These are phyloP conservation scores for Eucalyptus cladocalyx DNA, from an alignment of 345 rosid genomes.

Conservation along the genomic window DNA sequence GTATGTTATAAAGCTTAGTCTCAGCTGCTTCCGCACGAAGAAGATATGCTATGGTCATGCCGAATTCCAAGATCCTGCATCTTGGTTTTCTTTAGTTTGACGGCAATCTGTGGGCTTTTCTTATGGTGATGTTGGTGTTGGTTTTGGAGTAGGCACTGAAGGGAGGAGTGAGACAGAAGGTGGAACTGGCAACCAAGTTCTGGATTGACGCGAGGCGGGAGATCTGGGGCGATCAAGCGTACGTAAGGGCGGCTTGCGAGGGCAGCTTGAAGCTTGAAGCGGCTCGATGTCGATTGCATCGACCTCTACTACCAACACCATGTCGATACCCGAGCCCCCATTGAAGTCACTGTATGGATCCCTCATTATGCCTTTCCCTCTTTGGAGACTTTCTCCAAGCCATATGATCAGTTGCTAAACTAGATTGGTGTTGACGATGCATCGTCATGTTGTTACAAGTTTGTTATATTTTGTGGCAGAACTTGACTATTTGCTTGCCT, in stretches of 20 bases:
- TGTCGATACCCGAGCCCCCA: constrained; percentile 38
- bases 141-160: constrained; percentile 27
- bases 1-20: too few relatives aligned
- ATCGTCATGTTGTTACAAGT: background rate
- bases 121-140: too few relatives aligned
- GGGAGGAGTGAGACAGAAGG: constrained; percentile 34
- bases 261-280: constrained; percentile 55
- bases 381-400: background rate
- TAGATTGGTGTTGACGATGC: background rate
- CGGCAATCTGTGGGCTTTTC: too few relatives aligned
- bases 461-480: background rate
- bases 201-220: constrained; percentile 19
- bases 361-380: background rate
- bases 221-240: constrained; percentile 38
- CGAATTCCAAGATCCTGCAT: too few relatives aligned
- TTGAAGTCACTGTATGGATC: constrained; percentile 37
- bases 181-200: constrained; percentile 52
- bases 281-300: constrained; percentile 34
- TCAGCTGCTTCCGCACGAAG: too few relatives aligned
- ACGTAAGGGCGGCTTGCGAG: constrained; percentile 45
- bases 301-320: constrained; percentile 64
- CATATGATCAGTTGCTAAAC: background rate
- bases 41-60: too few relatives aligned
- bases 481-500: background rate
- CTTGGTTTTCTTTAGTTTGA: too few relatives aligned